A percentile compares a stretch with the other conserved stretches of the same genome.
These are phyloP conservation scores for Phyllosticta ampelicida DNA, from an alignment of 2,329 filamentous ascomycete species.

Conservation along the genomic window DNA sequence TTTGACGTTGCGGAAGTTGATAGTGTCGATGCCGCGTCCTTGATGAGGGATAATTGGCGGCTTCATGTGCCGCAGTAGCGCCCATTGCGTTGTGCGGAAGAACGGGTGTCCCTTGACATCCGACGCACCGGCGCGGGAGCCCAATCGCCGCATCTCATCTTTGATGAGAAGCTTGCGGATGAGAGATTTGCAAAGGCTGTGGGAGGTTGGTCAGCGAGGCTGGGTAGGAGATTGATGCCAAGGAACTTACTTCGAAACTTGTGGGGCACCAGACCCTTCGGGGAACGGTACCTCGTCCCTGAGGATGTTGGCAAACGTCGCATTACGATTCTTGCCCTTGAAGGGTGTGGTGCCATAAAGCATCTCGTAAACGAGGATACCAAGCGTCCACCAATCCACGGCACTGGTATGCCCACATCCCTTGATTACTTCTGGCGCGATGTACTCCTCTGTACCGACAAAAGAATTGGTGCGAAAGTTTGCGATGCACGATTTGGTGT, in stretches of 20 bases:
- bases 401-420: slow-evolving; percentile 96
- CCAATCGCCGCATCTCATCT: slow-evolving; percentile 86
- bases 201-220: neutral
- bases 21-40: slow-evolving; percentile 79
- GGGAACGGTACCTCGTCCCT: slow-evolving; percentile 94
- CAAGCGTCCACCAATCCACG: slow-evolving; percentile 98
- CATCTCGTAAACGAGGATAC: slow-evolving; percentile 98
- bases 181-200: slow-evolving; percentile 85
- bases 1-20: slow-evolving; percentile 97
- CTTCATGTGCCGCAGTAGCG: slow-evolving; percentile 92
- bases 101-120: slow-evolving; percentile 96
- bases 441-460: slow-evolving; percentile 97
- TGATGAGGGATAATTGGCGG: slow-evolving; percentile 92
- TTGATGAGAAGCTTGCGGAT: slow-evolving; percentile 97
- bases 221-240: neutral
- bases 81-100: slow-evolving; percentile 94
- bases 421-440: slow-evolving; percentile 97
- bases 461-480: slow-evolving; percentile 99
- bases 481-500: slow-evolving; percentile 95
- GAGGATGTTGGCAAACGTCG: slow-evolving; percentile 94
- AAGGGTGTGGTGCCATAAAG: slow-evolving; percentile 96
- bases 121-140: slow-evolving; percentile 86
- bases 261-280: slow-evolving; percentile 71
- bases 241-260: slow-evolving; percentile 76
- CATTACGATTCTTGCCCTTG: slow-evolving; percentile 98